Evolutionary conservation across 1,284 basidiomycete genomes (phyloP).

Genomic region (Pascua guehoae): DNA sequence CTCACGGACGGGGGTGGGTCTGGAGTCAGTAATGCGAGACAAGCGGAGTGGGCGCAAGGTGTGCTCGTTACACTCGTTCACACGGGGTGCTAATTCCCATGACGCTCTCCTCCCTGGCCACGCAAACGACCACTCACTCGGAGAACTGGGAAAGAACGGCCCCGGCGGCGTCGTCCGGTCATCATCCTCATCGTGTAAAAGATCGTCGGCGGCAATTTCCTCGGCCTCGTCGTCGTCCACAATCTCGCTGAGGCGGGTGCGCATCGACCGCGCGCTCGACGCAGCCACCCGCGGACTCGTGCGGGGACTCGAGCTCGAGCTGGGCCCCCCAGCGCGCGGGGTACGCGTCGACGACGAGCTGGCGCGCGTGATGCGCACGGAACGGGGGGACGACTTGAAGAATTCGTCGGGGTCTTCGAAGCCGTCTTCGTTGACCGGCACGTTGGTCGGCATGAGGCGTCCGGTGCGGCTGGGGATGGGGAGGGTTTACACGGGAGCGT

Average conservation of each 20-base stretch:
- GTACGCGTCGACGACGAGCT: too few relatives aligned
- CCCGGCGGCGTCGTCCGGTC: conserved; percentile 7
- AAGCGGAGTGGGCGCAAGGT: too few relatives aligned
- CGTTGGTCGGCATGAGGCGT: conserved; percentile 48
- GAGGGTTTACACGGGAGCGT: not conserved
- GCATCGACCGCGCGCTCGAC: not conserved
- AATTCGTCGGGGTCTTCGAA: conserved; percentile 77
- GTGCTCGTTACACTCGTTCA: too few relatives aligned
- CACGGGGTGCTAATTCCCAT: too few relatives aligned
- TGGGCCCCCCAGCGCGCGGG: conserved; percentile 57
- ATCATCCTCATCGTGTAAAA: conserved; percentile 30
- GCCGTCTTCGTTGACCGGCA: conserved; percentile 72
- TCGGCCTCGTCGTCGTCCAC: conserved; percentile 47
- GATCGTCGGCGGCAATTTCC: conserved; percentile 62
- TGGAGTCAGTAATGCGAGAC: conserved; percentile 16
- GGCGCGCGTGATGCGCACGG: not conserved
- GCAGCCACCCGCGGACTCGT: not conserved
- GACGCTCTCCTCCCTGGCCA: too few relatives aligned
- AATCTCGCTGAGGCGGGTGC: conserved; percentile 21
- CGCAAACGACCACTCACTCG: conserved; percentile 15
- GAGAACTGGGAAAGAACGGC: conserved; percentile 8
- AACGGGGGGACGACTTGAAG: conserved; percentile 51
- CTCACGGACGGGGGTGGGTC: conserved; percentile 29
- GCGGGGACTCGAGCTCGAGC: not conserved
- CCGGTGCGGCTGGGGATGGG: conserved; percentile 36